Evolutionary conservation across 805 yeast species (phyloP).

Genomic region (Yamadazyma ubonensis): DNA sequence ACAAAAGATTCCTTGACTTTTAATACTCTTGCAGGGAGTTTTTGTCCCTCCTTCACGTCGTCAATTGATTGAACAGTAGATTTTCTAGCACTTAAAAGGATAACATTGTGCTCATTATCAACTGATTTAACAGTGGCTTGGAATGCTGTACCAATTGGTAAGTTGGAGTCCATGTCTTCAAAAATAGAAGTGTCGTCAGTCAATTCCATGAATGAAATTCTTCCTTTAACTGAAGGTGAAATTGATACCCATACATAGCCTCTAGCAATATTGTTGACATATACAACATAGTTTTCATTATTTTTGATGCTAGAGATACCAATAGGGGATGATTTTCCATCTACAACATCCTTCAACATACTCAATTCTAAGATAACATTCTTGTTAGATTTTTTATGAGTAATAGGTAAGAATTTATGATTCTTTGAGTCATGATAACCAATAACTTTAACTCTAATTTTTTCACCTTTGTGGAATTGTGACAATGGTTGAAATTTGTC

Average conservation of each 20-base stretch:
- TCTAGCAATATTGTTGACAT: constrained; percentile 60
- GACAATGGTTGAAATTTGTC: constrained; percentile 59
- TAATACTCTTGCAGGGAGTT: constrained; percentile 60
- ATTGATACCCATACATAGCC: constrained; percentile 68
- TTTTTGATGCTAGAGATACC: constrained; percentile 43
- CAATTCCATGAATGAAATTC: constrained; percentile 62
- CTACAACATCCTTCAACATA: constrained; percentile 40
- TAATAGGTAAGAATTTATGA: constrained; percentile 64
- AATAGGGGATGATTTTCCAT: constrained; percentile 22
- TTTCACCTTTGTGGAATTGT: constrained; percentile 56
- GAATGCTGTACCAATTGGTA: constrained; percentile 73
- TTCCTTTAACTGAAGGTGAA: constrained; percentile 67
- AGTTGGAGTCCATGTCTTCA: constrained; percentile 51
- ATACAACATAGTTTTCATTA: constrained; percentile 57
- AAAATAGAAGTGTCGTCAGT: constrained; percentile 51
- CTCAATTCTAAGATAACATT: constrained; percentile 65
- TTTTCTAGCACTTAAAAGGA: constrained; percentile 50
- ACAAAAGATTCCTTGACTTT: constrained; percentile 60
- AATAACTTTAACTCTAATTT: constrained; percentile 61
- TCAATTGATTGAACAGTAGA: constrained; percentile 39
- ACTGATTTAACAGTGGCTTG: constrained; percentile 53
- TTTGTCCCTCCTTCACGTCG: constrained; percentile 54
- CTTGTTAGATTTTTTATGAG: constrained; percentile 53
- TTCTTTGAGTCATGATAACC: constrained; percentile 75
- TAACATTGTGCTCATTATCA: constrained; percentile 53